phyloP scores from a whole-genome alignment of 2,329 filamentous ascomycete genomes.

The Aaosphaeria arxii region DNA sequence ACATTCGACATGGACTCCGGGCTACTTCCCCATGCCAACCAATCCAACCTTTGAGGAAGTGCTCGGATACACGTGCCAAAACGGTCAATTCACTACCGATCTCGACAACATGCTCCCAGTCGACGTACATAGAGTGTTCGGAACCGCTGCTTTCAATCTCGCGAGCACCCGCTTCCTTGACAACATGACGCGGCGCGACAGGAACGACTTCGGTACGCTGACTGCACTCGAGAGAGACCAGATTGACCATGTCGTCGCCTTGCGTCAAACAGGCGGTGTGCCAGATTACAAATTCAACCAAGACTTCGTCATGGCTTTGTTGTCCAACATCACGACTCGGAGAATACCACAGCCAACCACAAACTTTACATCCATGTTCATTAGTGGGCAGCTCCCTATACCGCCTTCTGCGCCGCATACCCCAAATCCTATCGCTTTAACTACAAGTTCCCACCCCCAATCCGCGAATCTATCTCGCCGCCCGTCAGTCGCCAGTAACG shows the following conservation, averaged over 20 bases:
- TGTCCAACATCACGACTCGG: neutral
- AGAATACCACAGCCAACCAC: neutral
- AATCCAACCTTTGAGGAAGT: constrained; percentile 22
- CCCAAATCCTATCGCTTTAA: neutral
- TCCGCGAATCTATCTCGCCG: neutral
- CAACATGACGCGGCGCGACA: constrained; percentile 9
- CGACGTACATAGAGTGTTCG: constrained; percentile 18
- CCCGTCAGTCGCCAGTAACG: neutral
- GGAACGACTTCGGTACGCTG: constrained; percentile 6
- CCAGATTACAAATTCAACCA: constrained; percentile 24
- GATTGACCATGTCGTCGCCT: constrained; percentile 14
- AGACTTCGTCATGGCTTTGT: constrained; percentile 17
- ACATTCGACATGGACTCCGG: constrained; percentile 14
- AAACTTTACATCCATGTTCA: neutral
- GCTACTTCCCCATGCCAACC: constrained; percentile 25
- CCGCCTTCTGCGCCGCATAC: neutral
- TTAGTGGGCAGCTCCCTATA: neutral
- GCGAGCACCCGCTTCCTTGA: constrained; percentile 24
- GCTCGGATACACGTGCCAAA: constrained; percentile 14
- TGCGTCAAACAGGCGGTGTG: constrained; percentile 15
- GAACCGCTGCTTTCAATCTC: constrained; percentile 22
- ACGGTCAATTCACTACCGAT: constrained; percentile 16
- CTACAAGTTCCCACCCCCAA: neutral
- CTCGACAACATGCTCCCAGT: constrained; percentile 20
- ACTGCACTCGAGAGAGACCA: constrained; percentile 20